A percentile compares a stretch with the other conserved stretches of the same genome.
Conservation (phyloP, 176 grass and related monocot genomes). For the Miscanthus lutarioriparius region DNA sequence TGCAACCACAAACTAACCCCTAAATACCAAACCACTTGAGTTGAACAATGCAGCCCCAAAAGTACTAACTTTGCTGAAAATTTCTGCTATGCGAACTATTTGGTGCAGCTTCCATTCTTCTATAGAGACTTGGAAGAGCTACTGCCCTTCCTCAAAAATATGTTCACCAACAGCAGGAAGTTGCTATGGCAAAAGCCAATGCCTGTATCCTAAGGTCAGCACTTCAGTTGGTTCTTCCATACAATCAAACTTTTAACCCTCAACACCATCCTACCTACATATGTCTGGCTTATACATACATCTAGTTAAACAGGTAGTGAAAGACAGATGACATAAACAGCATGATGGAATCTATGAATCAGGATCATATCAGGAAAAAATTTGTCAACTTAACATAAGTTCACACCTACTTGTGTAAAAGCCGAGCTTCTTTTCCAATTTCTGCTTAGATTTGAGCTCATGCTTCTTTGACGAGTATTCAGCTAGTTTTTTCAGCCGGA, state of each 20-base stretch:
- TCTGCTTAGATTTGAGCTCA: constrained; percentile 52
- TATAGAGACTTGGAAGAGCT: background rate
- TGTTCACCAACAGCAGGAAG: background rate
- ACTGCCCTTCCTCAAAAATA: background rate
- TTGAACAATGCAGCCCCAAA: background rate
- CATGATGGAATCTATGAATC: background rate
- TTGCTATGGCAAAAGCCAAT: background rate
- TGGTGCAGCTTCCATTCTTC: background rate
- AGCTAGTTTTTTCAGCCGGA: no score
- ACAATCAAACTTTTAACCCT: background rate
- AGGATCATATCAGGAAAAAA: background rate
- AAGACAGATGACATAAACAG: background rate
- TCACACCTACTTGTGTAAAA: constrained; percentile 49
- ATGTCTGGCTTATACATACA: background rate
- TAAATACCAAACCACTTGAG: background rate
- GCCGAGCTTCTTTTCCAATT: constrained; percentile 45
- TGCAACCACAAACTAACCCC: background rate
- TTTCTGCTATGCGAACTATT: background rate
- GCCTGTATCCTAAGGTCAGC: background rate
- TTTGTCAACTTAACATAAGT: background rate
- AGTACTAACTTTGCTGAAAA: background rate
- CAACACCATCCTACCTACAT: background rate
- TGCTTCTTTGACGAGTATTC: no score
- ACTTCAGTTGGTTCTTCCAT: background rate
- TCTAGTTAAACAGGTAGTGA: background rate